Percentiles rank a stretch among this genome's conserved stretches.
Conservation (phyloP, 1,284 basidiomycete species). For the Inonotus obliquus region DNA sequence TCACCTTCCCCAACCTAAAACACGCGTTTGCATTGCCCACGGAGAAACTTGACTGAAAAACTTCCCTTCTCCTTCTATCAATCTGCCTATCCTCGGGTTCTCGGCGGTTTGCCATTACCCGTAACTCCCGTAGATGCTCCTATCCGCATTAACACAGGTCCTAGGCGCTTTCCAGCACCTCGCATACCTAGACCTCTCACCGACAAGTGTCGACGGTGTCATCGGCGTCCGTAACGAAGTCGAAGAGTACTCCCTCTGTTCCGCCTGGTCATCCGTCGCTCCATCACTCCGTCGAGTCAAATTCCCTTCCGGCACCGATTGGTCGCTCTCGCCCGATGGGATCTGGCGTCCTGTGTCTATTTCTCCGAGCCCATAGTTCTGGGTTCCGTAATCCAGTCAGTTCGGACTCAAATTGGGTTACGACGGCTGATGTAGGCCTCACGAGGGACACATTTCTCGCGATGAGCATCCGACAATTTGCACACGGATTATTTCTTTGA, state of each 20-base stretch:
- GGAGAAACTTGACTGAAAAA: background rate
- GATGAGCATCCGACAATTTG: slow-evolving; percentile 3
- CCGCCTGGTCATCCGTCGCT: slow-evolving; percentile 50
- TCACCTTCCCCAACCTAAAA: background rate
- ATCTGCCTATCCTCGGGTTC: background rate
- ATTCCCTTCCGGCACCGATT: slow-evolving; percentile 50
- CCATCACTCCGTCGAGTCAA: slow-evolving; percentile 47
- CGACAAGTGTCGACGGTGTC: slow-evolving; percentile 46
- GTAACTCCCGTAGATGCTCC: slow-evolving; percentile 25
- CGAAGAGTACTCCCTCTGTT: slow-evolving; percentile 49
- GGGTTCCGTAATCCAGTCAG: background rate
- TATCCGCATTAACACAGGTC: slow-evolving; percentile 35
- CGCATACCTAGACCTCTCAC: slow-evolving; percentile 47
- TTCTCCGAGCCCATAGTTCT: slow-evolving; percentile 4
- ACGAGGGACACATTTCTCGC: background rate
- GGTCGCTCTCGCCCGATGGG: slow-evolving; percentile 24
- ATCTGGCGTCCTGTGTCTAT: slow-evolving; percentile 1
- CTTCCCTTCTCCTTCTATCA: background rate
- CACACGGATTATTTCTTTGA: background rate
- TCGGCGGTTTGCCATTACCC: background rate
- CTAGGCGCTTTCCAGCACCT: slow-evolving; percentile 34
- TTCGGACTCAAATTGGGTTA: background rate
- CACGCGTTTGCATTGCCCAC: background rate
- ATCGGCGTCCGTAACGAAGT: slow-evolving; percentile 33
- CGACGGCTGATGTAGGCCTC: background rate